Evolutionary conservation across 148 eudicot species (phyloP).

Genomic region (Vaccinium corymbosum): DNA sequence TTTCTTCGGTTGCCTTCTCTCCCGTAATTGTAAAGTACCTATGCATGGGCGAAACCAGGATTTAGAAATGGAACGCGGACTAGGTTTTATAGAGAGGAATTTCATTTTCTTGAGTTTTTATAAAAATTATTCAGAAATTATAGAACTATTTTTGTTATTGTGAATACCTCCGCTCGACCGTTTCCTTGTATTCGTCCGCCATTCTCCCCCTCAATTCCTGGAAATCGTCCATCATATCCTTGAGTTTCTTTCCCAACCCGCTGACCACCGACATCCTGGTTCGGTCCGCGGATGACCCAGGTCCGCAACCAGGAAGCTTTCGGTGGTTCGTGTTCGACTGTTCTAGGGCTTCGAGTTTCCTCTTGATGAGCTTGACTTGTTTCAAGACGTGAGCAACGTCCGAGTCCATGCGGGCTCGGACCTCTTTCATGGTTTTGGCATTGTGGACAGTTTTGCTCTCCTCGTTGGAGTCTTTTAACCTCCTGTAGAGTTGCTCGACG

Average conservation of each 20-base stretch:
- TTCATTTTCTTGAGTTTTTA: background rate
- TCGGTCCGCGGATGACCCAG: slow-evolving; percentile 24
- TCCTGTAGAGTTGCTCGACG: slow-evolving; percentile 12
- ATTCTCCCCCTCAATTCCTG: slow-evolving; percentile 20
- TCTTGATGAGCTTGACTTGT: slow-evolving; percentile 22
- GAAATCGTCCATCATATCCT: slow-evolving; percentile 27
- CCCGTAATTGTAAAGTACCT: slow-evolving; percentile 27
- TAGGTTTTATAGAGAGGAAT: background rate
- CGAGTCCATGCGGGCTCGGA: slow-evolving; percentile 21
- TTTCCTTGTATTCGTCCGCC: slow-evolving; percentile 26
- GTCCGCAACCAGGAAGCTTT: slow-evolving; percentile 22
- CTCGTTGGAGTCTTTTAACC: slow-evolving; percentile 17
- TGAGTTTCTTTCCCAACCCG: slow-evolving; percentile 25
- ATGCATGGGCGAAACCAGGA: background rate
- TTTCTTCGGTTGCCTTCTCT: slow-evolving; percentile 24
- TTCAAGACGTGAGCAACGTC: slow-evolving; percentile 21
- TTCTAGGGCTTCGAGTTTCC: slow-evolving; percentile 17
- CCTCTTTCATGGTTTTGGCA: slow-evolving; percentile 22
- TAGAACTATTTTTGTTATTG: background rate
- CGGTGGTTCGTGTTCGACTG: slow-evolving; percentile 17
- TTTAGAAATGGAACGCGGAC: background rate
- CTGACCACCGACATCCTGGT: slow-evolving; percentile 25
- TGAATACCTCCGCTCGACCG: slow-evolving; percentile 14
- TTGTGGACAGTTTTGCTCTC: slow-evolving; percentile 24
- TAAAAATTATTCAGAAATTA: background rate